A percentile compares a stretch with the other conserved stretches of the same genome.
These are phyloP conservation scores for Colletotrichum simmondsii DNA, from an alignment of 2,329 filamentous ascomycete species.

Conservation along the genomic window DNA sequence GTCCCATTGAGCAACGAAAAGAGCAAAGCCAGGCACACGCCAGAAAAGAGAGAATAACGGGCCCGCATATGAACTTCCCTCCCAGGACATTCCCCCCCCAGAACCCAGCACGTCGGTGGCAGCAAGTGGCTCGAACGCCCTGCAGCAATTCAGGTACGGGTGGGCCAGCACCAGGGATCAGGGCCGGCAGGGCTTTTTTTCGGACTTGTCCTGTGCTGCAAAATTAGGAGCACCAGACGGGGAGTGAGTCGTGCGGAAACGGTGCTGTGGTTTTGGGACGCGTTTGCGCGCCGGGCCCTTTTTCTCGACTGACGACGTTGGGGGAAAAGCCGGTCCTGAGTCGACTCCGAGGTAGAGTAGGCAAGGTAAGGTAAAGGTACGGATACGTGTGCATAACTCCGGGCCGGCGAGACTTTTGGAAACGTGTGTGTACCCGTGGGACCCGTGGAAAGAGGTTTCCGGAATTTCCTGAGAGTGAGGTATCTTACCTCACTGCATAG, in stretches of 20 bases:
- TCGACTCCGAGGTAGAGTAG: too few relatives aligned
- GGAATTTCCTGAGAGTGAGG: not conserved
- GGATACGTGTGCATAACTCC: not conserved
- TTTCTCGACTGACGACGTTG: not conserved
- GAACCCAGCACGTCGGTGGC: not conserved
- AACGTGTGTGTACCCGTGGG: not conserved
- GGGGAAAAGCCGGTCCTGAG: not conserved
- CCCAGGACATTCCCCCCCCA: not conserved
- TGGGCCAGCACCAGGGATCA: not conserved
- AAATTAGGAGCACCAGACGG: not conserved
- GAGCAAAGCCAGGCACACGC: not conserved
- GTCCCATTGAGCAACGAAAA: not conserved
- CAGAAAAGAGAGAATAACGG: not conserved
- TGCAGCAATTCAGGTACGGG: constrained; percentile 20
- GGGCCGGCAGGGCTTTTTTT: not conserved
- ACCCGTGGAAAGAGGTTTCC: not conserved
- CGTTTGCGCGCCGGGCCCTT: not conserved
- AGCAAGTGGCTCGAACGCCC: not conserved
- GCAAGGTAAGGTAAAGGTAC: too few relatives aligned
- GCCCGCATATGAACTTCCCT: not conserved
- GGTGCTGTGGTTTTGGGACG: not conserved
- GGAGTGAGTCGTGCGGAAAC: not conserved
- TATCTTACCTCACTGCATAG: not conserved
- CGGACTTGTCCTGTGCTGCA: not conserved
- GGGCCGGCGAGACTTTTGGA: not conserved